Evolutionary conservation across 1,284 basidiomycete species (phyloP), one percentile per base, ranked within the genome.

Genomic region (Sutorius eximius): DNA sequence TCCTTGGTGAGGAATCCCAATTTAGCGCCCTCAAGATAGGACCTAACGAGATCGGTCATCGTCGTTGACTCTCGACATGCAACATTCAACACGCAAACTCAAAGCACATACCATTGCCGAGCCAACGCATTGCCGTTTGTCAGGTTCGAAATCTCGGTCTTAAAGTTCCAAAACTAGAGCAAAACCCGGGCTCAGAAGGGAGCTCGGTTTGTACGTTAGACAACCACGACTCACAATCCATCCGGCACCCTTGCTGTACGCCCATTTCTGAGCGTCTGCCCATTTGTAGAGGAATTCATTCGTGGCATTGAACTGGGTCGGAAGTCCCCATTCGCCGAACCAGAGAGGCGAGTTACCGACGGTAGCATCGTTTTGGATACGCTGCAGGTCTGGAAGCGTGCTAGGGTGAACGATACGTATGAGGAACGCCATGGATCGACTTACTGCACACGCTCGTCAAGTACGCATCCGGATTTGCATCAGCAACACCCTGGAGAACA

Each of bases 241-340:
- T 20, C 88, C 88, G 3, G 78, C 77, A 36, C 79, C 79, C 61
- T 86, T 68, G 52, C 77, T 78, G 56, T 87, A 90, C 0, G 78
- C 74, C 41, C 82, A 71, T 68, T 91, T 91, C 70, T 90, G 88
- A 29, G 89, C 86, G 61, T 91, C 88, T n/a, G 86, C 88, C 87
- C 87, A 90, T 61, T 85, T 72, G 49, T 55, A 59, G 36, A 89
- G 68, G 75, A 90, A 90, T 1, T 68, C 77, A 49, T 88, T 79
- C 1, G 82, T 81, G 3, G 86, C 82, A 29, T 71, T 59, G 69
- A 89, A 91, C 57, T 89, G 77, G 1, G 87, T 88, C 3, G 86
- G 70, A 18, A 91, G 74, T 10, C 80, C 80, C 87, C 89, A 91
- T 75, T 91, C 87, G 70, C 76, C 75, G 48, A 76, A 76, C 69